phyloP scores from a whole-genome alignment of 2,329 filamentous ascomycete species.

The Cladosporium sp. region DNA sequence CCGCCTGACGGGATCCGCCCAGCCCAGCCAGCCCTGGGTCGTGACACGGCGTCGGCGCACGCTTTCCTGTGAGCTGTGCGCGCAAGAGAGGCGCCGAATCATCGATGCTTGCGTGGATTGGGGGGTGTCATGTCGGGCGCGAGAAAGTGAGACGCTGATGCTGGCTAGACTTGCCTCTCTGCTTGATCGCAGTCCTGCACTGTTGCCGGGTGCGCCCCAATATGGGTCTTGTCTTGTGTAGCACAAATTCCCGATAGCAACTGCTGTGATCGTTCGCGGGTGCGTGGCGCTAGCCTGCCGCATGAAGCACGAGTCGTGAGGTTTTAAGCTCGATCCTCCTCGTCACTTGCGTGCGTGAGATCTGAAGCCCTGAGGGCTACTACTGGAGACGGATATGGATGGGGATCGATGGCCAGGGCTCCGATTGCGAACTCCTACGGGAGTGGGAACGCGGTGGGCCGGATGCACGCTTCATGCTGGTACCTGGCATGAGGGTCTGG shows the following conservation, averaged over 20 bases:
- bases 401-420: background rate
- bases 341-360: conserved; percentile 8
- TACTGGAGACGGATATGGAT: background rate
- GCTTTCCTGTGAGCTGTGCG: conserved; percentile 12
- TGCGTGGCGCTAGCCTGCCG: conserved; percentile 5
- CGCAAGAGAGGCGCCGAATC: conserved; percentile 16
- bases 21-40: conserved; percentile 13
- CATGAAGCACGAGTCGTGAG: conserved; percentile 7
- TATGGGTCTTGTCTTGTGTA: conserved; percentile 18
- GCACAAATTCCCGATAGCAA: background rate
- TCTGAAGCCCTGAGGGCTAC: conserved; percentile 13
- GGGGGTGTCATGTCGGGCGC: conserved; percentile 2
- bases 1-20: conserved; percentile 16
- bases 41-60: conserved; percentile 19
- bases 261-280: conserved; percentile 14
- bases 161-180: conserved; percentile 1
- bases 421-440: conserved; percentile 8
- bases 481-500: conserved; percentile 21
- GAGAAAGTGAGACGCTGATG: conserved; percentile 18
- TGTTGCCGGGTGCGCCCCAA: conserved; percentile 8
- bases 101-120: conserved; percentile 8
- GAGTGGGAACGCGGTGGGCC: conserved; percentile 10
- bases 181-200: conserved; percentile 1
- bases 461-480: conserved; percentile 17
- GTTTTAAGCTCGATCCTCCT: background rate